Evolutionary conservation across 306 rosid genomes (phyloP).

Genomic region (Pueraria montana): DNA sequence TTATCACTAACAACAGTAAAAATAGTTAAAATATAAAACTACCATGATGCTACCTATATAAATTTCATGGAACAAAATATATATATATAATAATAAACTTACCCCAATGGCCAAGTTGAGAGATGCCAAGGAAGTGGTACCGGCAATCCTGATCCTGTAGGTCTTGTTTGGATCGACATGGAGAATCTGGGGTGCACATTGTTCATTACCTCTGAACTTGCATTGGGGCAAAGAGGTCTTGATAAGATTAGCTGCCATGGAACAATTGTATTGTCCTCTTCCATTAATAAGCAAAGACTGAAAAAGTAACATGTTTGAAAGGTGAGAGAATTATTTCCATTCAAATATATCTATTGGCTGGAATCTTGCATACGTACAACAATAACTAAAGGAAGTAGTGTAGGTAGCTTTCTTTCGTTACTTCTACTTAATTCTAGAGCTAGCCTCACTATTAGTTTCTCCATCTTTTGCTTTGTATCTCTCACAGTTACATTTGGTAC

Average conservation of each 20-base stretch:
- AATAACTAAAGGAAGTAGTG: not conserved
- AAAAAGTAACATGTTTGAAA: not conserved
- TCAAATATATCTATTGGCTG: not conserved
- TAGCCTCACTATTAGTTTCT: not conserved
- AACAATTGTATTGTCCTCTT: constrained; percentile 75
- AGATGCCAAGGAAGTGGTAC: constrained; percentile 73
- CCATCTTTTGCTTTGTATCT: not conserved
- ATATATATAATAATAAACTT: not conserved
- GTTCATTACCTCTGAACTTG: constrained; percentile 55
- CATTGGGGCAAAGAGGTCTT: constrained; percentile 49
- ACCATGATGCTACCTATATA: not conserved
- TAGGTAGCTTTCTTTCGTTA: not conserved
- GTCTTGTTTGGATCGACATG: constrained; percentile 69
- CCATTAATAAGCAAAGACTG: constrained; percentile 76
- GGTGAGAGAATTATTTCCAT: not conserved
- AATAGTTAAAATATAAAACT: not conserved
- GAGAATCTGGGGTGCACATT: constrained; percentile 71
- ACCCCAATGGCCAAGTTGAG: constrained; percentile 82
- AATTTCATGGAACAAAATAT: not conserved
- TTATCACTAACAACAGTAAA: not conserved
- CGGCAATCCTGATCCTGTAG: constrained; percentile 73
- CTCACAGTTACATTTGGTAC: not conserved
- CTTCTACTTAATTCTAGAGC: not conserved
- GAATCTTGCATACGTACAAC: too few relatives aligned
- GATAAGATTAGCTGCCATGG: constrained; percentile 58